Percentiles rank a stretch among this genome's conserved stretches.
Conservation (phyloP, 192 early-diverging fungal genomes). For the Coemansia sp. region DNA sequence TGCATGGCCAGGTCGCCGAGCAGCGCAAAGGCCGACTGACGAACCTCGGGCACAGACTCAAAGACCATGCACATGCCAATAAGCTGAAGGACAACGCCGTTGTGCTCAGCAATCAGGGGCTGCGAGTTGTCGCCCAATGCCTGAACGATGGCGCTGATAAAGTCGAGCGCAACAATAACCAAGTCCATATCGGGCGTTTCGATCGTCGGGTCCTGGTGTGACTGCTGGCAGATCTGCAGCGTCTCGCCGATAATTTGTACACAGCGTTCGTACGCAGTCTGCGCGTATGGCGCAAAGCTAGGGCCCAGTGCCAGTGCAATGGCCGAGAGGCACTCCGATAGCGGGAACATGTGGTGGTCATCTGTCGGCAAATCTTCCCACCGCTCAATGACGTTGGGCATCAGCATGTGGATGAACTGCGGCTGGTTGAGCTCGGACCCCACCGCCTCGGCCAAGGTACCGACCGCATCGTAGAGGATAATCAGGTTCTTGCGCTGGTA, state of each 20-base stretch:
- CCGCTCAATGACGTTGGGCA: slow-evolving; percentile 86
- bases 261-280: slow-evolving; percentile 86
- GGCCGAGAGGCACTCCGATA: slow-evolving; percentile 90
- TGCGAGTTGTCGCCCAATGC: slow-evolving; percentile 82
- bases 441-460: slow-evolving; percentile 96
- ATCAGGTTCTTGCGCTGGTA: slow-evolving; percentile 97
- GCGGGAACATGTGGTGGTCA: slow-evolving; percentile 92
- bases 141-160: slow-evolving; percentile 93
- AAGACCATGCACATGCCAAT: slow-evolving; percentile 79
- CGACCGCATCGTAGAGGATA: slow-evolving; percentile 96
- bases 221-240: slow-evolving; percentile 68
- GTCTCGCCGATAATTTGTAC: slow-evolving; percentile 86
- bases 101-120: slow-evolving; percentile 72
- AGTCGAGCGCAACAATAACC: slow-evolving; percentile 94
- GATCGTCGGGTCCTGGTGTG: slow-evolving; percentile 57
- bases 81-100: slow-evolving; percentile 75
- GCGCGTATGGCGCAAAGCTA: slow-evolving; percentile 85
- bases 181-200: slow-evolving; percentile 90
- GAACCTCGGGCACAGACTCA: slow-evolving; percentile 77
- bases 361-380: slow-evolving; percentile 84
- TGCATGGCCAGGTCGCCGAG: slow-evolving; percentile 96
- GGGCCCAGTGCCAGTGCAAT: slow-evolving; percentile 86
- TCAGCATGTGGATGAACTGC: slow-evolving; percentile 80
- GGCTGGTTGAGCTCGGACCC: slow-evolving; percentile 80
- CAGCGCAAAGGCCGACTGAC: slow-evolving; percentile 95